phyloP scores from a whole-genome alignment of 495 filamentous ascomycete species.

The Hypoxylon fuscum region DNA sequence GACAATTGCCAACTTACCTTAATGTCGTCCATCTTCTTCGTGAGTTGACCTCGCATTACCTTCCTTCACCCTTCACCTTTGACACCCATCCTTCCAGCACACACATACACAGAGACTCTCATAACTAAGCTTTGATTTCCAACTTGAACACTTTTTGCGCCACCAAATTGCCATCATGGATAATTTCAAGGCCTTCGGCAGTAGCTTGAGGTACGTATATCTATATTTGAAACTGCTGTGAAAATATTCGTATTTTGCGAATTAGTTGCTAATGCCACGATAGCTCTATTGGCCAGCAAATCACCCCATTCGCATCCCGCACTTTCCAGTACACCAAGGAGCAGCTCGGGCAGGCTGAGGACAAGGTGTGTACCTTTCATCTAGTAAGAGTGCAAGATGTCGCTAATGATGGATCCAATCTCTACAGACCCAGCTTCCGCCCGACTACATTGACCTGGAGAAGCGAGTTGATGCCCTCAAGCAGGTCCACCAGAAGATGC shows the following conservation, averaged over 20 bases:
- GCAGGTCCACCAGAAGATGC: constrained; percentile 94
- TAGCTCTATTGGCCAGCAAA: constrained; percentile 59
- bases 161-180: constrained; percentile 61
- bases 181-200: constrained; percentile 70
- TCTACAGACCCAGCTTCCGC: constrained; percentile 86
- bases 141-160: background rate
- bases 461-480: constrained; percentile 98
- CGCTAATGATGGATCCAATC: constrained; percentile 17
- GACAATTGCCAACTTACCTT: constrained; percentile 14
- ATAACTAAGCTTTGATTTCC: constrained; percentile 1
- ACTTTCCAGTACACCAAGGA: constrained; percentile 98
- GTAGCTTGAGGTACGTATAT: constrained; percentile 42
- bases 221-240: background rate
- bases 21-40: background rate
- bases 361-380: constrained; percentile 69
- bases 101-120: background rate
- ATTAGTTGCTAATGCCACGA: constrained; percentile 15
- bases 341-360: constrained; percentile 92
- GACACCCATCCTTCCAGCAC: constrained; percentile 1
- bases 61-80: background rate
- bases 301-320: constrained; percentile 91
- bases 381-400: constrained; percentile 1
- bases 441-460: constrained; percentile 98
- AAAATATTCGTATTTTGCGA: constrained; percentile 8
- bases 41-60: constrained; percentile 13